These are phyloP conservation scores for Capsella bursapastoris DNA, from an alignment of 345 rosid species.

Conservation along the genomic window DNA sequence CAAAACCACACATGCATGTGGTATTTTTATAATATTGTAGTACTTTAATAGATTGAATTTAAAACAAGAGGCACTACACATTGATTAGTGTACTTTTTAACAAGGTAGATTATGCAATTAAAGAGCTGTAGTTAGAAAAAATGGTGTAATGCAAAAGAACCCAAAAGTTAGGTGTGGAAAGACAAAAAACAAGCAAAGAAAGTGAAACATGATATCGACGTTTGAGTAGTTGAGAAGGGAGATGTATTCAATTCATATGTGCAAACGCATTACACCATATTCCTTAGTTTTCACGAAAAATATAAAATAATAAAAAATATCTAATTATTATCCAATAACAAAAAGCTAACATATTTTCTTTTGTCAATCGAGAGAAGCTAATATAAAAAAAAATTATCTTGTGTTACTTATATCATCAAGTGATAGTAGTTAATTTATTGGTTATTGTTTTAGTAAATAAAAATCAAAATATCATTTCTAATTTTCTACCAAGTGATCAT, in stretches of 20 bases:
- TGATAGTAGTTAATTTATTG: neutral
- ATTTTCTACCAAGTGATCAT: too few species aligned
- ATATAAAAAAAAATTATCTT: neutral
- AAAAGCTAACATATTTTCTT: neutral
- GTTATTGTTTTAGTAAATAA: neutral
- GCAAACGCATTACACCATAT: constrained; percentile 44
- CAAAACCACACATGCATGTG: constrained; percentile 26
- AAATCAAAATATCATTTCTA: neutral
- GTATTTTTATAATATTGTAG: neutral
- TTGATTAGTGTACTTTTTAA: constrained; percentile 11
- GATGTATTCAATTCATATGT: constrained; percentile 37
- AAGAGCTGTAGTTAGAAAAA: constrained; percentile 19
- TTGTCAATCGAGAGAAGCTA: too few species aligned
- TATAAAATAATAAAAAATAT: constrained; percentile 24
- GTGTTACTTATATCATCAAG: constrained; percentile 6
- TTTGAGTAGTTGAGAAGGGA: constrained; percentile 49
- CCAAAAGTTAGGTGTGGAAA: constrained; percentile 42
- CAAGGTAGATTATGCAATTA: constrained; percentile 24
- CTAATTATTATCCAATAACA: neutral
- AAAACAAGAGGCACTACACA: neutral
- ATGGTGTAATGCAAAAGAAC: neutral
- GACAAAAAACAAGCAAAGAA: constrained; percentile 35
- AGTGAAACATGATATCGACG: constrained; percentile 44
- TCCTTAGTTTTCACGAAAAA: constrained; percentile 45
- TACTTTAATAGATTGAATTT: neutral